Conservation (phyloP, 371 early-diverging fungal genomes). For the Mortierella sp. region DNA sequence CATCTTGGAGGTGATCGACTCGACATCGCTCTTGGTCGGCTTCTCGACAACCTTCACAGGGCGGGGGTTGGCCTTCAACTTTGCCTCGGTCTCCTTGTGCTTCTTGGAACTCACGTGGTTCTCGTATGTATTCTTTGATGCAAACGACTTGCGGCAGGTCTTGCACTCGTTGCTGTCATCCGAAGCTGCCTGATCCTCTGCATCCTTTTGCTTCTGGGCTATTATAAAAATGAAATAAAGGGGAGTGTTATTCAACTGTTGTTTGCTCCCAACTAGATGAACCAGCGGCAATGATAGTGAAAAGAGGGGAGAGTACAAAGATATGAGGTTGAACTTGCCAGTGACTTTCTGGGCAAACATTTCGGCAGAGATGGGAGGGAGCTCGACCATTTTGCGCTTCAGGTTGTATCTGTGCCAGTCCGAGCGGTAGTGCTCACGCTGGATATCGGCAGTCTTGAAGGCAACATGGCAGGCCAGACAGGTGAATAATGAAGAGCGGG, state of each 20-base stretch:
- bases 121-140: conserved; percentile 80
- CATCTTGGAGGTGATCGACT: conserved; percentile 60
- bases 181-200: conserved; percentile 48
- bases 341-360: conserved; percentile 83
- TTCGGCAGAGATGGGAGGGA: conserved; percentile 85
- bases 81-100: conserved; percentile 85
- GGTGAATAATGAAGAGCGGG: conserved; percentile 65
- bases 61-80: conserved; percentile 52
- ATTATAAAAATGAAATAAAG: neutral
- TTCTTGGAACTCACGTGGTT: conserved; percentile 93
- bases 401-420: conserved; percentile 99
- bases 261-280: neutral
- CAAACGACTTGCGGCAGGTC: conserved; percentile 60
- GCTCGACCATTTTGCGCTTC: conserved; percentile 91
- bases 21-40: conserved; percentile 60
- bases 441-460: conserved; percentile 86
- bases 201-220: conserved; percentile 63
- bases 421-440: conserved; percentile 90
- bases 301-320: neutral
- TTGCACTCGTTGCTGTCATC: conserved; percentile 54
- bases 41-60: conserved; percentile 60
- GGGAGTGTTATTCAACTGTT: neutral
- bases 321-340: conserved; percentile 57
- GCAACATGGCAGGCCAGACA: conserved; percentile 91
- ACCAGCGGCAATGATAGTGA: neutral